Percentiles rank a stretch among this genome's conserved stretches.
These are phyloP conservation scores for Microdochium bolleyi DNA, from an alignment of 2,329 filamentous ascomycete genomes.

Conservation along the genomic window DNA sequence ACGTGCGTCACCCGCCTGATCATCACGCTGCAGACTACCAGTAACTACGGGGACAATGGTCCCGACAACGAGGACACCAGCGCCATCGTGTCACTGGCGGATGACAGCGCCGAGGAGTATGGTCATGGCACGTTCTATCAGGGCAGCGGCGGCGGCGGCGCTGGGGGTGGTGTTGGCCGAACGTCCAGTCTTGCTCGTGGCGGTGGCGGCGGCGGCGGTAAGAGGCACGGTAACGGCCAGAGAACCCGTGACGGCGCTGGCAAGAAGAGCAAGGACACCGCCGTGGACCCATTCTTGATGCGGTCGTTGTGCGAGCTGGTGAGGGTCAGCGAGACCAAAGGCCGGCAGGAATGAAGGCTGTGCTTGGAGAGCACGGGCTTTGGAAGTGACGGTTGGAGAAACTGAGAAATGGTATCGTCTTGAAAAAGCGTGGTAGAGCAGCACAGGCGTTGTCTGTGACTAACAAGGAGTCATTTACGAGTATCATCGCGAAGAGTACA, in stretches of 20 bases:
- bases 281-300: conserved; percentile 10
- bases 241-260: neutral
- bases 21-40: conserved; percentile 30
- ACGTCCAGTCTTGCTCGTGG: conserved; percentile 3
- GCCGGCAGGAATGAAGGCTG: too few relatives aligned
- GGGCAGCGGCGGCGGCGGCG: conserved; percentile 1
- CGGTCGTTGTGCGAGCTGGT: conserved; percentile 33
- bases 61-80: neutral
- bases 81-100: neutral
- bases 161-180: conserved; percentile 2
- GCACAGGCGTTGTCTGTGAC: too few relatives aligned
- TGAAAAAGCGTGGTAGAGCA: conserved; percentile 14
- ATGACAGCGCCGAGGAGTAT: neutral
- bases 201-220: conserved; percentile 1
- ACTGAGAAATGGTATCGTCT: conserved; percentile 5
- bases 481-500: too few relatives aligned
- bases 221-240: conserved; percentile 1
- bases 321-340: conserved; percentile 22
- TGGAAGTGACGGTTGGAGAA: neutral
- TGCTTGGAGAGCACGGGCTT: too few relatives aligned
- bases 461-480: too few relatives aligned
- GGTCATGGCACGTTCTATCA: neutral
- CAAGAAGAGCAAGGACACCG: neutral
- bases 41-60: neutral
- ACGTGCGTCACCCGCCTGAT: conserved; percentile 43